A percentile compares a stretch with the other conserved stretches of the same genome.
phyloP scores from a whole-genome alignment of 2,329 filamentous ascomycete genomes.

The Elsinoe ampelina region DNA sequence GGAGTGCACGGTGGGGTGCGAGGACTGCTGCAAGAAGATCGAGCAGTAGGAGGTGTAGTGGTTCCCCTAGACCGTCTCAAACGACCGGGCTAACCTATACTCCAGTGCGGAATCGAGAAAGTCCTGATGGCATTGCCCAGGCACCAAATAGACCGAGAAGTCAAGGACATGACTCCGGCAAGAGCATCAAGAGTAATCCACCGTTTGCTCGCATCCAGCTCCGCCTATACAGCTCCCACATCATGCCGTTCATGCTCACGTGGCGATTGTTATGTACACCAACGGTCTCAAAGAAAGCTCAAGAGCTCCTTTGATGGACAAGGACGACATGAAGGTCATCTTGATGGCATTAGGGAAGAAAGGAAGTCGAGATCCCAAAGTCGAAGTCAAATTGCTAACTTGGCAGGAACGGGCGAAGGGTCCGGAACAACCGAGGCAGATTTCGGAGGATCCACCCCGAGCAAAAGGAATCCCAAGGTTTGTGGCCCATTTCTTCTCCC shows the following conservation, averaged over 20 bases:
- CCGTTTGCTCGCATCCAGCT: not conserved
- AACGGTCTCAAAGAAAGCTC: not conserved
- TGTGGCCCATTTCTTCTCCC: not conserved
- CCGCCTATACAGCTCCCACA: not conserved
- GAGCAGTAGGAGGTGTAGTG: not conserved
- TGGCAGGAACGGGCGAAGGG: not conserved
- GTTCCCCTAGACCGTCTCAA: not conserved
- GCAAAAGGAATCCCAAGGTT: not conserved
- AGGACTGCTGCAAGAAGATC: not conserved
- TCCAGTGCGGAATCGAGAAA: not conserved
- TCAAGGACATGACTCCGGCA: not conserved
- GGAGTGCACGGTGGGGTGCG: not conserved
- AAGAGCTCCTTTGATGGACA: not conserved
- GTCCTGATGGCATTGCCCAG: conserved; percentile 6
- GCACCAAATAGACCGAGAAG: not conserved
- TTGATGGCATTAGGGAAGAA: not conserved
- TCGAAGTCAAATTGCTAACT: conserved; percentile 1
- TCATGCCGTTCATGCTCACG: too few species aligned
- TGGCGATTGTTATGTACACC: too few species aligned
- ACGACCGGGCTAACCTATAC: not conserved
- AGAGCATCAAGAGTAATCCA: not conserved
- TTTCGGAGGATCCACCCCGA: not conserved
- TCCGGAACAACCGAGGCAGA: not conserved
- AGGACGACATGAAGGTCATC: not conserved
- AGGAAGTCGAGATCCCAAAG: not conserved